Evolutionary conservation across 352 stramenopile genomes (phyloP).

Genomic region (Phytophthora citrophthora): DNA sequence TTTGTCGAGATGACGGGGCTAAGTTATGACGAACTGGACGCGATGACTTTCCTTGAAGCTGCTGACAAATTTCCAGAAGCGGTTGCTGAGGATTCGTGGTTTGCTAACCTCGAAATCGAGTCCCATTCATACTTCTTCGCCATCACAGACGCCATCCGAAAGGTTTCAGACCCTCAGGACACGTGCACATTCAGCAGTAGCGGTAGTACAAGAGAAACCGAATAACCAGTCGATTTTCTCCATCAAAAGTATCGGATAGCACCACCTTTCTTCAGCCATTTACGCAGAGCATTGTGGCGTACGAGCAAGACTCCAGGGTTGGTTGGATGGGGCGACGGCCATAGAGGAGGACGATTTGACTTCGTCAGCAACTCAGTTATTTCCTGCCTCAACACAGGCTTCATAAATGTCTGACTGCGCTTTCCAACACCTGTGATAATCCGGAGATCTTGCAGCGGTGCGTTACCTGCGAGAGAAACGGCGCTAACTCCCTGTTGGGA

Average conservation of each 20-base stretch:
- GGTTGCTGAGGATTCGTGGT: conserved; percentile 28
- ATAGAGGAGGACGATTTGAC: conserved; percentile 55
- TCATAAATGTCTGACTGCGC: conserved; percentile 65
- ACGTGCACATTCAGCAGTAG: too few species aligned
- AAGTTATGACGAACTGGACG: conserved; percentile 48
- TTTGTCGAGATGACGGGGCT: conserved; percentile 64
- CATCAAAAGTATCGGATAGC: conserved; percentile 47
- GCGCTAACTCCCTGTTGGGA: conserved; percentile 36
- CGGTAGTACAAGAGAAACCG: too few species aligned
- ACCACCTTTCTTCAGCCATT: conserved; percentile 62
- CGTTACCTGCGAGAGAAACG: conserved; percentile 27
- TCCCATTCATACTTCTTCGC: conserved; percentile 22
- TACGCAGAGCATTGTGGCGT: conserved; percentile 51
- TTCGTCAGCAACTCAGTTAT: conserved; percentile 60
- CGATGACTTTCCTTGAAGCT: conserved; percentile 55
- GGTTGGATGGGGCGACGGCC: conserved; percentile 54
- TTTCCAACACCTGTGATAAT: conserved; percentile 79
- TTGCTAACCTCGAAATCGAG: conserved; percentile 33
- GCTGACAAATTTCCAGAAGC: conserved; percentile 31
- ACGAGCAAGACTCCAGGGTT: conserved; percentile 69
- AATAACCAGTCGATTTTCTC: not conserved
- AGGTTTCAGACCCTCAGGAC: conserved; percentile 23
- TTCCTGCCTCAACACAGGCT: conserved; percentile 61
- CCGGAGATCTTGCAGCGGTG: conserved; percentile 52
- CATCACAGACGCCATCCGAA: conserved; percentile 22